Conservation (phyloP, 2,329 filamentous ascomycete genomes). For the Alternaria longipes region DNA sequence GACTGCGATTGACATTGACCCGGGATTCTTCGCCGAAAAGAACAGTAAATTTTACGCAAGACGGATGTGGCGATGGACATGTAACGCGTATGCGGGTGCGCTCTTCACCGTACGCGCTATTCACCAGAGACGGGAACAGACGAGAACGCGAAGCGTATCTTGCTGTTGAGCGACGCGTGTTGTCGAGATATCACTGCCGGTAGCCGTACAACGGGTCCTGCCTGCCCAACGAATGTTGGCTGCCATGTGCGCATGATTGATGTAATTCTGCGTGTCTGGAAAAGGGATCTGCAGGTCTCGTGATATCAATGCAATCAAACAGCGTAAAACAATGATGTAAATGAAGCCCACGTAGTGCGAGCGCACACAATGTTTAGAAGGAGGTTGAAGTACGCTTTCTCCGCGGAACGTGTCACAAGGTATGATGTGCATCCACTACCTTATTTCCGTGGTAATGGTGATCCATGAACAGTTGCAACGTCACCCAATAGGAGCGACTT, state of each 20-base stretch:
- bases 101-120: background rate
- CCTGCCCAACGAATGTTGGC: conserved; percentile 17
- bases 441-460: background rate
- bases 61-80: background rate
- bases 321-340: background rate
- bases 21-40: background rate
- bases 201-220: conserved; percentile 2
- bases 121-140: background rate
- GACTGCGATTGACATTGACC: background rate
- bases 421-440: conserved; percentile 12
- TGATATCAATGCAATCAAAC: background rate
- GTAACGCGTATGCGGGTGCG: background rate
- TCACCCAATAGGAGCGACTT: background rate
- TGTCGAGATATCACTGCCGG: conserved; percentile 2
- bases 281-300: background rate
- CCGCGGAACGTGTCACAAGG: conserved; percentile 1
- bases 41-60: background rate
- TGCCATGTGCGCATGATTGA: conserved; percentile 8
- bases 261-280: conserved; percentile 5
- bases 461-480: background rate
- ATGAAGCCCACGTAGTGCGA: background rate
- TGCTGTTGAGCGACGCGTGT: conserved; percentile 3
- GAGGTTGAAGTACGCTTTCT: background rate
- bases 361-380: background rate
- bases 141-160: conserved; percentile 2